Evolutionary conservation across 2,329 filamentous ascomycete genomes (phyloP), one percentile per base, ranked within the genome.

Genomic region (Purpureocillium lavendulum): DNA sequence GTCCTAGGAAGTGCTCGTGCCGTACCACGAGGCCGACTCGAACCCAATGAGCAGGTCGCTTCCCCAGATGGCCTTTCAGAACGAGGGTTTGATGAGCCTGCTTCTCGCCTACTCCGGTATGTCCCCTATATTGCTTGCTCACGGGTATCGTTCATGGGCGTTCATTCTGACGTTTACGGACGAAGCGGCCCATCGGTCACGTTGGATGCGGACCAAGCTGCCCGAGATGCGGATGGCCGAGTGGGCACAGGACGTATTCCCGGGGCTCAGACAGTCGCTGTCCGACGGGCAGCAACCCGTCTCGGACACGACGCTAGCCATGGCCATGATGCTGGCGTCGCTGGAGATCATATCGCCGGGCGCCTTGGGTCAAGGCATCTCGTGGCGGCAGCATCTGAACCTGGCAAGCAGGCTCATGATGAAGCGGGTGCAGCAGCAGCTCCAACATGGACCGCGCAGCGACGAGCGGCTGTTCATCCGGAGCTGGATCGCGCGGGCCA

Each of bases 401-500:
- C 75, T 87, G 39, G 86, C 87, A 1, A 77, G 87, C 3, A 75
- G 83, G 50, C 77, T 94, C 49, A 88, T 90, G 50, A 67, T 79
- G 12, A 73, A 78, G 4, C 77, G 84, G 7, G 58, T 66, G 4
- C 59, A 60, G 16, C 63, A 61, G 10, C 50, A n/a, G n/a, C n/a
- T n/a, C n/a, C n/a, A n/a, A n/a, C n/a, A n/a, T n/a, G 72, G 73
- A 31, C 52, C 71, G 52, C 52, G 72, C 52, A 70, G 80, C 52
- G 67, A 76, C 52, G 69, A 85, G 40, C 72, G 80, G 39, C 82
- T 82, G 39, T 92, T 94, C 53, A 70, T 92, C 9, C 81, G 77
- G 48, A 78, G 84, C 42, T 94, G 87, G 87, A 83, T 92, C 47
- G 83, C 82, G 2, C 92, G 92, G 59, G 71, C 94, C 15, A 86